These are phyloP conservation scores for Puya raimondii DNA, from an alignment of 176 grass and related monocot species.

Conservation along the genomic window DNA sequence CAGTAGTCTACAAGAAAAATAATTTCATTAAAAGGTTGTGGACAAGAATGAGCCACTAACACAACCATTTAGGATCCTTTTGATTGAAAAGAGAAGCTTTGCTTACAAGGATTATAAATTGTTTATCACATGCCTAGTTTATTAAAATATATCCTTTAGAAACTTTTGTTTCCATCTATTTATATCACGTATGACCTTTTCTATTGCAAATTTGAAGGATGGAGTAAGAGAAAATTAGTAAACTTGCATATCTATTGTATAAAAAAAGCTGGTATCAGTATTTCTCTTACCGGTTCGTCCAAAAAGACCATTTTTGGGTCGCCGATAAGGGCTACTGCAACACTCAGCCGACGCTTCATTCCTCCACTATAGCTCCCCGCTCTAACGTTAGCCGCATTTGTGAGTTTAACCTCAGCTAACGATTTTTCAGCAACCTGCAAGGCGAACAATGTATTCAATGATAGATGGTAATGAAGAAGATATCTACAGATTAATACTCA, in stretches of 20 bases:
- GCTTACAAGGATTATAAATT: too few species aligned
- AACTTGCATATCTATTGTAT: conserved; percentile 1
- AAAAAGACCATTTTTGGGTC: conserved; percentile 93
- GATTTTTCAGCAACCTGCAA: conserved; percentile 75
- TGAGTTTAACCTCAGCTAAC: conserved; percentile 84
- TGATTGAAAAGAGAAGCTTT: too few species aligned
- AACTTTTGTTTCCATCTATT: too few species aligned
- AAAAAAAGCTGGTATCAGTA: conserved; percentile 11
- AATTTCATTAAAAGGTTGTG: neutral
- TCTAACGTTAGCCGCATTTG: conserved; percentile 64
- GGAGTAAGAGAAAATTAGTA: neutral
- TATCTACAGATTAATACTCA: too few species aligned
- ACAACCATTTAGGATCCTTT: neutral
- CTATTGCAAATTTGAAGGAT: too few species aligned
- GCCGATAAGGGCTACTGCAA: conserved; percentile 84
- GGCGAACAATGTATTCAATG: neutral
- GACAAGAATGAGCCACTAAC: neutral
- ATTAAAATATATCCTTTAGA: too few species aligned
- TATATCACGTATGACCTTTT: too few species aligned
- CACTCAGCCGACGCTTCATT: conserved; percentile 91
- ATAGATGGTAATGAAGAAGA: neutral
- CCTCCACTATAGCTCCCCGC: conserved; percentile 91
- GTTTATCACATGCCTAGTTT: too few species aligned
- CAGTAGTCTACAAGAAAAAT: conserved; percentile 56
- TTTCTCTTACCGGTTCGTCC: conserved; percentile 70